These are phyloP conservation scores for Agarophyton chilense DNA, from an alignment of 23 red algal species.

Conservation along the genomic window DNA sequence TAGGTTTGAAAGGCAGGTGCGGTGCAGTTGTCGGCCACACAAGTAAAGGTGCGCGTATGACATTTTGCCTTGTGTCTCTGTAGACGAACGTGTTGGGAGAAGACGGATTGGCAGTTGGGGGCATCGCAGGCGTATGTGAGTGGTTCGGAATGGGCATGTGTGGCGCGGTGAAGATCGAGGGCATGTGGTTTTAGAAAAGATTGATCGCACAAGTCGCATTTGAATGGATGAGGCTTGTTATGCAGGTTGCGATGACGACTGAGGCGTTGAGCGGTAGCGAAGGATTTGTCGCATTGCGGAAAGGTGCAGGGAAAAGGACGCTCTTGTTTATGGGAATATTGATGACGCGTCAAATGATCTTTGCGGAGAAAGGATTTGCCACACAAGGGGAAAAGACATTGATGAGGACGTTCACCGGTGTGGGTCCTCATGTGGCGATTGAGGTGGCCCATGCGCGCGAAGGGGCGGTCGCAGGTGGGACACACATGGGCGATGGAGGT, in stretches of 20 bases:
- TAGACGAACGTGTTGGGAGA: neutral
- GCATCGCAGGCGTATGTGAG: constrained; percentile 5
- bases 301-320: constrained; percentile 1
- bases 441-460: constrained; percentile 27
- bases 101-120: neutral
- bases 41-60: neutral
- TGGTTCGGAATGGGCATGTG: neutral
- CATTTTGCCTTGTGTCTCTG: neutral
- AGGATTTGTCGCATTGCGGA: constrained; percentile 22
- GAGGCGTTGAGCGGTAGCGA: constrained; percentile 14
- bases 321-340: constrained; percentile 6
- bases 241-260: constrained; percentile 11
- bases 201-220: constrained; percentile 7
- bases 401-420: constrained; percentile 33
- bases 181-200: neutral
- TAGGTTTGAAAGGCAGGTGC: constrained; percentile 9
- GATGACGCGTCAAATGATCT: constrained; percentile 7
- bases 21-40: neutral
- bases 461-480: neutral
- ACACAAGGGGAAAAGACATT: neutral
- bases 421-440: constrained; percentile 36
- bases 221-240: constrained; percentile 11
- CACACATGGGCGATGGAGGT: neutral
- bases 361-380: constrained; percentile 17
- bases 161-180: neutral